These are phyloP conservation scores for Erodium chrysanthum DNA, from an alignment of 441 rosid genomes.

Conservation along the genomic window DNA sequence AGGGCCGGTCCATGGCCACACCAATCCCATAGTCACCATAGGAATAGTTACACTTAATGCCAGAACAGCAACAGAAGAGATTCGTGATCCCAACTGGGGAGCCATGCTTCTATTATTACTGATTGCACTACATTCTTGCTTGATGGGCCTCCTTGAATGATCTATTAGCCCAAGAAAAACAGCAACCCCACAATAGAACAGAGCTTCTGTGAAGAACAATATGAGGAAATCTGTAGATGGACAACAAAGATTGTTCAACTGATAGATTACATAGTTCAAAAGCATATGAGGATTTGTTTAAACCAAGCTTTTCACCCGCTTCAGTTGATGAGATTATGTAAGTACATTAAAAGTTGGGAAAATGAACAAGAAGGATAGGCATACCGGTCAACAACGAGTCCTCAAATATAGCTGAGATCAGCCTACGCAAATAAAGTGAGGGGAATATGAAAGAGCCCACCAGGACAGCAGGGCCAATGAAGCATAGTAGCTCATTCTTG, in stretches of 20 bases:
- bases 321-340: not conserved
- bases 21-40: slow-evolving; percentile 95
- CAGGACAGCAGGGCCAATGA: slow-evolving; percentile 78
- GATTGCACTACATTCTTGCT: slow-evolving; percentile 19
- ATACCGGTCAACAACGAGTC: slow-evolving; percentile 86
- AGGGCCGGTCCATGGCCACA: slow-evolving; percentile 99
- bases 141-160: slow-evolving; percentile 41
- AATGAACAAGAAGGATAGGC: not conserved
- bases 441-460: slow-evolving; percentile 88
- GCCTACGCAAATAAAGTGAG: slow-evolving; percentile 60
- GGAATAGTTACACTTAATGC: slow-evolving; percentile 86
- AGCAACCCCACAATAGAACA: slow-evolving; percentile 80
- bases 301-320: not conserved
- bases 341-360: not conserved
- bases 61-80: slow-evolving; percentile 72
- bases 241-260: slow-evolving; percentile 11
- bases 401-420: slow-evolving; percentile 71
- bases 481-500: slow-evolving; percentile 54
- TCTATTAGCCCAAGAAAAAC: slow-evolving; percentile 60
- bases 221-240: slow-evolving; percentile 80
- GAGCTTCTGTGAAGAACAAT: slow-evolving; percentile 92
- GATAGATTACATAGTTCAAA: not conserved
- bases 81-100: slow-evolving; percentile 54
- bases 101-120: slow-evolving; percentile 19
- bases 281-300: slow-evolving; percentile 7